Evolutionary conservation across 169 alveolate species (phyloP).

Genomic region (Cryptosporidium ryanae): DNA sequence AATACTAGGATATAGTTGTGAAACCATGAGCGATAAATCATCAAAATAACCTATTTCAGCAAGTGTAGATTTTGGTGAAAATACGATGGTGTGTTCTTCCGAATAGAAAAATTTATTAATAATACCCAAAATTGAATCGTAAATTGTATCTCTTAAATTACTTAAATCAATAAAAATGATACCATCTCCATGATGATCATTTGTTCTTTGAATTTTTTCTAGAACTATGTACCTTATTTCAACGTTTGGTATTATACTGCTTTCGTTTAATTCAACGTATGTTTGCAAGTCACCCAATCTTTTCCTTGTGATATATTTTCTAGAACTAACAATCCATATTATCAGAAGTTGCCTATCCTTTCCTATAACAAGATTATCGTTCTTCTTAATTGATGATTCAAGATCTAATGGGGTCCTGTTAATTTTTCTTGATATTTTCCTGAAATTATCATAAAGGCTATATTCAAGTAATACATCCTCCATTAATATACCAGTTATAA

Average conservation of each 20-base stretch:
- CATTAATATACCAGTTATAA: background rate
- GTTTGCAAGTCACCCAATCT: constrained; percentile 10
- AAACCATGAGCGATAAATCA: constrained; percentile 19
- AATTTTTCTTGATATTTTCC: background rate
- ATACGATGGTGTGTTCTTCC: background rate
- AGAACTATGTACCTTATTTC: constrained; percentile 29
- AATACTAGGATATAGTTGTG: constrained; percentile 22
- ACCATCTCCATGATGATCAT: background rate
- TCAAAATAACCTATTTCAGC: constrained; percentile 9
- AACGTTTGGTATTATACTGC: constrained; percentile 31
- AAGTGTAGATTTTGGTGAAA: constrained; percentile 34
- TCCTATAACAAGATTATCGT: constrained; percentile 20
- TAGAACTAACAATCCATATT: constrained; percentile 23
- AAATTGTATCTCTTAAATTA: background rate
- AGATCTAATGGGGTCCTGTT: background rate
- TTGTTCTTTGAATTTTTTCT: background rate
- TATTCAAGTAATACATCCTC: background rate
- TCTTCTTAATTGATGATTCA: background rate
- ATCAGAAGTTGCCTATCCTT: constrained; percentile 24
- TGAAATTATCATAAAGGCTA: background rate
- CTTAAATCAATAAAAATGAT: background rate
- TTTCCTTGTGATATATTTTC: background rate
- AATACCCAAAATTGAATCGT: background rate
- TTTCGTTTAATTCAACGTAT: constrained; percentile 33
- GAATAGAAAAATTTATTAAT: constrained; percentile 5